Percentiles rank a stretch among this genome's conserved stretches.
These are phyloP conservation scores for Hevea brasiliensis DNA, from an alignment of 345 rosid species.

Conservation along the genomic window DNA sequence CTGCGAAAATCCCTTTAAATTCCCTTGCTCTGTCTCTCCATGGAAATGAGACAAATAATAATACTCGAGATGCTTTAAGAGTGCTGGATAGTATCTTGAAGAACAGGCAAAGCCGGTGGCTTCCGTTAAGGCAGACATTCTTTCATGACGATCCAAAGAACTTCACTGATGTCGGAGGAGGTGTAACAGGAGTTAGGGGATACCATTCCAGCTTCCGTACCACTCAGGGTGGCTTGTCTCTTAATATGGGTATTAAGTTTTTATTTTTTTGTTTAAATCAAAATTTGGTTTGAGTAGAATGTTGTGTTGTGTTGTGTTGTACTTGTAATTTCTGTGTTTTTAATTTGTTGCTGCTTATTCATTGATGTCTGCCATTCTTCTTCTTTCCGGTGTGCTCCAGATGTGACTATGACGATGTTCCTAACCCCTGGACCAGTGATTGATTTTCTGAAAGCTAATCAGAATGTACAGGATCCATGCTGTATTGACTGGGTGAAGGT, in stretches of 20 bases:
- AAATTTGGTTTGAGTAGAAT: background rate
- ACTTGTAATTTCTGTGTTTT: too few species aligned
- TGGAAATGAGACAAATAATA: slow-evolving; percentile 46
- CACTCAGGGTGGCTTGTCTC: slow-evolving; percentile 81
- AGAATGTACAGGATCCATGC: slow-evolving; percentile 53
- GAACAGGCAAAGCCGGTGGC: slow-evolving; percentile 90
- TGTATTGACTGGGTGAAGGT: slow-evolving; percentile 75
- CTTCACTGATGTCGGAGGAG: slow-evolving; percentile 65
- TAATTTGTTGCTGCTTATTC: too few species aligned
- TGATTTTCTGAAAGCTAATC: slow-evolving; percentile 57
- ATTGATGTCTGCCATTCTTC: background rate
- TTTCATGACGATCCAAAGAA: slow-evolving; percentile 53
- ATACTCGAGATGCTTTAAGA: slow-evolving; percentile 68
- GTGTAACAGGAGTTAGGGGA: slow-evolving; percentile 64
- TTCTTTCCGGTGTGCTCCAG: slow-evolving; percentile 41
- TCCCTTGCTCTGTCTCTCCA: slow-evolving; percentile 46
- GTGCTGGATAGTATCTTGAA: slow-evolving; percentile 75
- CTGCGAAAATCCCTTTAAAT: slow-evolving; percentile 60
- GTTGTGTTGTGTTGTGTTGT: background rate
- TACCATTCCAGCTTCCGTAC: slow-evolving; percentile 84
- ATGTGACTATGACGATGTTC: slow-evolving; percentile 75
- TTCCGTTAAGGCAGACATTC: slow-evolving; percentile 82
- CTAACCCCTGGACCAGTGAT: slow-evolving; percentile 77
- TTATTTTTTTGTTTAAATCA: slow-evolving; percentile 7
- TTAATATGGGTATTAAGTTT: slow-evolving; percentile 62